Evolutionary conservation across 108 stramenopile genomes (phyloP).

Genomic region (Cyclotella sp.): DNA sequence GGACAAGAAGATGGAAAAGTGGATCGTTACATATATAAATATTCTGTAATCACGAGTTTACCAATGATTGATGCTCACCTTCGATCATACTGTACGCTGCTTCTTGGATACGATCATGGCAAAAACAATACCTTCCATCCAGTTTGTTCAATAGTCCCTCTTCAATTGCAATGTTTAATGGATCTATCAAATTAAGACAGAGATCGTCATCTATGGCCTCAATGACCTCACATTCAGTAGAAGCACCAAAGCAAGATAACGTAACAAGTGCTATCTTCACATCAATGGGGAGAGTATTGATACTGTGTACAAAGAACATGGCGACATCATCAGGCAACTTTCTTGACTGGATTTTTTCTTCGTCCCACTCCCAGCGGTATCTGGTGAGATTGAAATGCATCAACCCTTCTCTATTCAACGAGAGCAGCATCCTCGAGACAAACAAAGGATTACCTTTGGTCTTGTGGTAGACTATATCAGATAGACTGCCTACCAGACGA

Average conservation of each 20-base stretch:
- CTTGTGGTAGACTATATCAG: conserved; percentile 17
- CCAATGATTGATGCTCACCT: too few relatives aligned
- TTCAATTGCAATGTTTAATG: not conserved
- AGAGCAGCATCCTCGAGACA: conserved; percentile 17
- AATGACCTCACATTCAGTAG: not conserved
- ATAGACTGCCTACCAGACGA: conserved; percentile 4
- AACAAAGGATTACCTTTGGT: conserved; percentile 36
- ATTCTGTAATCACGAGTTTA: too few relatives aligned
- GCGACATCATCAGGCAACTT: conserved; percentile 32
- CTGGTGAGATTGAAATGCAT: conserved; percentile 23
- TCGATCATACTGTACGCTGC: conserved; percentile 41
- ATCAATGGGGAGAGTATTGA: conserved; percentile 10
- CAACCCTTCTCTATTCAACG: conserved; percentile 19
- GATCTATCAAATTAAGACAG: not conserved
- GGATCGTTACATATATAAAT: too few relatives aligned
- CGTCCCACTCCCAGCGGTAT: conserved; percentile 39
- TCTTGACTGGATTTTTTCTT: conserved; percentile 22
- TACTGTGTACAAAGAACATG: conserved; percentile 11
- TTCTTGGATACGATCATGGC: conserved; percentile 31
- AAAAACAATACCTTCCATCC: not conserved
- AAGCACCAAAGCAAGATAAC: conserved; percentile 31
- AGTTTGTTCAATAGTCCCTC: conserved; percentile 7
- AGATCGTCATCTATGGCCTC: conserved; percentile 10
- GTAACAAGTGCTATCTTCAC: conserved; percentile 13
- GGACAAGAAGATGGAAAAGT: too few relatives aligned